Conservation (phyloP, 768 basidiomycete genomes). For the Tephrocybe sp. region DNA sequence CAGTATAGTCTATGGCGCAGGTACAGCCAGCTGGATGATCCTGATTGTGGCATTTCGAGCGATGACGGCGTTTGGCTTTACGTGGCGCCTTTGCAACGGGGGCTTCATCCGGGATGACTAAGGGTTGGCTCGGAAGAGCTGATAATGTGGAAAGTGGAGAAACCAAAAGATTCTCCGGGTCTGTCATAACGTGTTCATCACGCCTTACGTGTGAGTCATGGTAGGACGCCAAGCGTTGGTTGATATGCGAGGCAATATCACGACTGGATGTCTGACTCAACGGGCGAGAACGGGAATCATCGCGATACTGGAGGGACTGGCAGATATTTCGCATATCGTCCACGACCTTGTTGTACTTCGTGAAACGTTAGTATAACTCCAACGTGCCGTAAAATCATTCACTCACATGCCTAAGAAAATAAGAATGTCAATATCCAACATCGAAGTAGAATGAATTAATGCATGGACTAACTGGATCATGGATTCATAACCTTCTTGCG, state of each 20-base stretch:
- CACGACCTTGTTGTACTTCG: slow-evolving; percentile 32
- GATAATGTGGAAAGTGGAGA: slow-evolving; percentile 39
- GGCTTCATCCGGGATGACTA: slow-evolving; percentile 33
- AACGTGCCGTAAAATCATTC: neutral
- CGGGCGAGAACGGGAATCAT: slow-evolving; percentile 1
- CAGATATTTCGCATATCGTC: slow-evolving; percentile 27
- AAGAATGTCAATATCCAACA: neutral
- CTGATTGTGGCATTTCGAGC: slow-evolving; percentile 17
- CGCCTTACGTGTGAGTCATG: slow-evolving; percentile 31
- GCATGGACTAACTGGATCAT: slow-evolving; percentile 36
- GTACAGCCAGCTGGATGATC: slow-evolving; percentile 21
- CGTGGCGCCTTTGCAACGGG: slow-evolving; percentile 8
- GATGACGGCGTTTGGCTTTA: slow-evolving; percentile 5
- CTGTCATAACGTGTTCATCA: slow-evolving; percentile 28
- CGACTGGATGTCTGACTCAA: slow-evolving; percentile 3
- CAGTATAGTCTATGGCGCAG: slow-evolving; percentile 10
- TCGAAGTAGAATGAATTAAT: neutral
- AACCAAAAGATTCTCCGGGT: slow-evolving; percentile 33
- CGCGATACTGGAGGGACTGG: neutral
- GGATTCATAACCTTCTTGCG: slow-evolving; percentile 39
- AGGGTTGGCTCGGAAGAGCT: slow-evolving; percentile 23
- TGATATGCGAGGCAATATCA: slow-evolving; percentile 9
- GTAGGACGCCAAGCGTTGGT: slow-evolving; percentile 18
- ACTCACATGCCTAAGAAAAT: slow-evolving; percentile 30
- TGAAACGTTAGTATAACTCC: slow-evolving; percentile 4